These are phyloP conservation scores for Linnemannia elongata DNA, from an alignment of 192 early-diverging fungal genomes.

Conservation along the genomic window DNA sequence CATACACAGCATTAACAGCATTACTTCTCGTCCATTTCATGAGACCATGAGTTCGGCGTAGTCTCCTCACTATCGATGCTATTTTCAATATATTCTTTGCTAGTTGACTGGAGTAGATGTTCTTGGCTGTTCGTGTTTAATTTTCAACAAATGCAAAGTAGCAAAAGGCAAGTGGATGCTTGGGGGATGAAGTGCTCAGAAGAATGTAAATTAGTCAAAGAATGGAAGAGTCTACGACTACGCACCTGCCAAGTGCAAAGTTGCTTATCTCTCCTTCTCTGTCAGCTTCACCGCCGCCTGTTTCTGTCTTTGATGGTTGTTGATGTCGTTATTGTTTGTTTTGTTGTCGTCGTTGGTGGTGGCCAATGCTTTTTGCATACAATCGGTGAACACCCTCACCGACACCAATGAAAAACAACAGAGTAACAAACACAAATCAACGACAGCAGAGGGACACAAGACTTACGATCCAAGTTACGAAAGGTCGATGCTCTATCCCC, in stretches of 20 bases:
- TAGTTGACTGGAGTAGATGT: not conserved
- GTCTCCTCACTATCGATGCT: not conserved
- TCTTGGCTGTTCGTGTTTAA: not conserved
- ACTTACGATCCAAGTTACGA: no score
- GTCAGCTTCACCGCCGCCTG: not conserved
- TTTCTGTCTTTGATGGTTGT: not conserved
- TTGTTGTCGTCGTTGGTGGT: not conserved
- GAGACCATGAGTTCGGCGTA: not conserved
- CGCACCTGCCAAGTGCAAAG: not conserved
- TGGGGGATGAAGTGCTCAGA: not conserved
- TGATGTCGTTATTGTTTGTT: not conserved
- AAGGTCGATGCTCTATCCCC: conserved; percentile 36
- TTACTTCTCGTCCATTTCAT: not conserved
- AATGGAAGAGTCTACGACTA: not conserved
- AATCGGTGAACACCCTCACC: not conserved
- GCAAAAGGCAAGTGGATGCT: no score
- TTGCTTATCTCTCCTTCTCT: not conserved
- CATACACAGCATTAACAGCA: not conserved
- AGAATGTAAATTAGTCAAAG: not conserved
- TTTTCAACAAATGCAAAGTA: no score
- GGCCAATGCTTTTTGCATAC: not conserved
- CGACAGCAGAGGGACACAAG: not conserved
- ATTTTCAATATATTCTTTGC: not conserved
- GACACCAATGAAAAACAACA: not conserved
- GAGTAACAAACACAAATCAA: not conserved